A percentile compares a stretch with the other conserved stretches of the same genome.
Conservation (phyloP, 192 early-diverging fungal species). For the Backusella sp. region DNA sequence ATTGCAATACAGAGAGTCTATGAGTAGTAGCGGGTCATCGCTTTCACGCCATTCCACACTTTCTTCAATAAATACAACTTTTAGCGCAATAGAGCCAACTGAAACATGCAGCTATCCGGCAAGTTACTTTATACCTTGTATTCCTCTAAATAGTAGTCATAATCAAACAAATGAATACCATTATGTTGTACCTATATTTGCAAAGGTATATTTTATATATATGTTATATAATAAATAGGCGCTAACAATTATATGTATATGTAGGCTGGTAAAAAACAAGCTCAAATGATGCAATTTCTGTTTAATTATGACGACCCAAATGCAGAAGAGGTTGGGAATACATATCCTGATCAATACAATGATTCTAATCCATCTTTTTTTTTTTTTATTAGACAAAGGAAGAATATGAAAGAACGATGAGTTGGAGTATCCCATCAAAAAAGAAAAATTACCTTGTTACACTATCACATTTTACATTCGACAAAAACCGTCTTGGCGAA, state of each 20-base stretch:
- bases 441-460: background rate
- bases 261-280: background rate
- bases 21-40: background rate
- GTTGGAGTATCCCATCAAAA: background rate
- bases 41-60: background rate
- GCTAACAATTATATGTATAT: background rate
- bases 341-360: background rate
- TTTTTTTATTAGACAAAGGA: background rate
- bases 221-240: background rate
- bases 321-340: background rate
- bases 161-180: background rate
- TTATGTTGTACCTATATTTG: background rate
- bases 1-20: background rate
- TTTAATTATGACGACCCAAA: background rate
- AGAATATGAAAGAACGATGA: constrained; percentile 10
- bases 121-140: background rate
- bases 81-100: background rate
- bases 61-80: background rate
- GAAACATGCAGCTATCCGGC: background rate
- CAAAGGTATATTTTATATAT: background rate
- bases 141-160: background rate
- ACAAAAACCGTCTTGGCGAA: background rate
- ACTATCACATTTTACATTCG: constrained; percentile 1
- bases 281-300: background rate
- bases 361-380: background rate